Percentiles rank a stretch among this genome's conserved stretches.
Conservation (phyloP, 345 rosid genomes). For the Aquilaria malaccensis region DNA sequence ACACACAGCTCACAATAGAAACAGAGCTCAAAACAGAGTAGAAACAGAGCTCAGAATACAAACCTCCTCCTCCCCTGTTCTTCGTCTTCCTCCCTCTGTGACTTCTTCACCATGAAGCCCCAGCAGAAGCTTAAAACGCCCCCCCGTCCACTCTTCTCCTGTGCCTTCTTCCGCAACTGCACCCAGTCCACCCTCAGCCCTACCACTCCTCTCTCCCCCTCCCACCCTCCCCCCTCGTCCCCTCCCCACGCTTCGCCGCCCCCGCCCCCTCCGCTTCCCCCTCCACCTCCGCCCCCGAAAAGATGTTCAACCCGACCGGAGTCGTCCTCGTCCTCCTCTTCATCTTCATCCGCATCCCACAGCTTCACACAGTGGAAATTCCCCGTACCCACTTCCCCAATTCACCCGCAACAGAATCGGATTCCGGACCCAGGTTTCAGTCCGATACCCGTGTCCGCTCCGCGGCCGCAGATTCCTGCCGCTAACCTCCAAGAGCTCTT, state of each 20-base stretch:
- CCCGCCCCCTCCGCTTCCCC: constrained; percentile 20
- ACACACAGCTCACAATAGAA: too few species aligned
- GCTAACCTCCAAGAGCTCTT: constrained; percentile 50
- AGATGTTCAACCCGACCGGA: constrained; percentile 22
- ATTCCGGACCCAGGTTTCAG: constrained; percentile 3
- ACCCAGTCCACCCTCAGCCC: constrained; percentile 54
- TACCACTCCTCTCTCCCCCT: constrained; percentile 34
- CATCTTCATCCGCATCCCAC: constrained; percentile 74
- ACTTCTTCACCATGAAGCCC: constrained; percentile 30
- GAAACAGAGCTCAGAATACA: too few species aligned
- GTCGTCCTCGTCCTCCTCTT: constrained; percentile 64
- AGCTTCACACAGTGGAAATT: constrained; percentile 91
- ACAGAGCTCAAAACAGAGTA: too few species aligned
- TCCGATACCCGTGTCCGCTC: constrained; percentile 20
- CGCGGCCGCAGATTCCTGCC: constrained; percentile 36
- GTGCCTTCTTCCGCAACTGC: constrained; percentile 81
- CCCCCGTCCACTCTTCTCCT: constrained; percentile 66
- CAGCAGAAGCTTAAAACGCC: constrained; percentile 56
- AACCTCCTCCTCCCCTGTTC: too few species aligned
- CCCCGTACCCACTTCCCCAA: constrained; percentile 48
- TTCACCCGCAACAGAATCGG: constrained; percentile 23
- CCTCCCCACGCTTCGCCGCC: constrained; percentile 10
- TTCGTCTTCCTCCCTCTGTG: too few species aligned
- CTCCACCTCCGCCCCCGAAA: constrained; percentile 21
- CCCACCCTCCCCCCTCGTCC: constrained; percentile 31